These are phyloP conservation scores for Metarhizium humberi DNA, from an alignment of 2,329 filamentous ascomycete species.

Conservation along the genomic window DNA sequence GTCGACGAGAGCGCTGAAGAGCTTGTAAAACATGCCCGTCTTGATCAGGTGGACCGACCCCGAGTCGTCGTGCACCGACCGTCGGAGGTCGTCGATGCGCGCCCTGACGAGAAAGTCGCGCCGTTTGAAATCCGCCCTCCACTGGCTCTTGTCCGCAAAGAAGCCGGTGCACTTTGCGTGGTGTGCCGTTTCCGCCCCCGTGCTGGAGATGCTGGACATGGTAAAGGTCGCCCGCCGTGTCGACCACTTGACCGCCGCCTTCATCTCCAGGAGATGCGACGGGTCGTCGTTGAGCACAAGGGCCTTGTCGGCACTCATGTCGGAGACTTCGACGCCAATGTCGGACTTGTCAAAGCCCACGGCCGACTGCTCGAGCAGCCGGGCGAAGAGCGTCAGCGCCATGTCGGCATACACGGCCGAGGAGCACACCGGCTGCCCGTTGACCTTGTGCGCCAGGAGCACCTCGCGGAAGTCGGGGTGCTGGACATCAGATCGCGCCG, in stretches of 20 bases:
- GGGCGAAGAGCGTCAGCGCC: background rate
- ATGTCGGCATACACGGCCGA: background rate
- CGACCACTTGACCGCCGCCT: too few species aligned
- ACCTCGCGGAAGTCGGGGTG: background rate
- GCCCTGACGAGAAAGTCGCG: too few species aligned
- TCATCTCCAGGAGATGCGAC: too few species aligned
- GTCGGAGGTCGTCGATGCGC: background rate
- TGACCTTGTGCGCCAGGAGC: background rate
- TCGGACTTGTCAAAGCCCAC: background rate
- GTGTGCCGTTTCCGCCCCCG: too few species aligned
- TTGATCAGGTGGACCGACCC: constrained; percentile 11
- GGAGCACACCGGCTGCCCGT: background rate
- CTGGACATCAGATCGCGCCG: background rate
- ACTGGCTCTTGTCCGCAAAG: too few species aligned
- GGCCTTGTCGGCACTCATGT: background rate
- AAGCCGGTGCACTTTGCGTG: too few species aligned
- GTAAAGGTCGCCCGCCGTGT: too few species aligned
- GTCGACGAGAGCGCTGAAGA: constrained; percentile 45
- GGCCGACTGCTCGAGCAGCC: too few species aligned
- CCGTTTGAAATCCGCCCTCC: too few species aligned
- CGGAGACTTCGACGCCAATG: background rate
- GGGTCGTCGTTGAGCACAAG: background rate
- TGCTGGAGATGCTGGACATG: too few species aligned
- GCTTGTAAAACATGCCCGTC: constrained; percentile 49
- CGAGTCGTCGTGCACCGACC: constrained; percentile 10